These are phyloP conservation scores for Pestalotiopsis sp. DNA, from an alignment of 2,329 filamentous ascomycete species.

Conservation along the genomic window DNA sequence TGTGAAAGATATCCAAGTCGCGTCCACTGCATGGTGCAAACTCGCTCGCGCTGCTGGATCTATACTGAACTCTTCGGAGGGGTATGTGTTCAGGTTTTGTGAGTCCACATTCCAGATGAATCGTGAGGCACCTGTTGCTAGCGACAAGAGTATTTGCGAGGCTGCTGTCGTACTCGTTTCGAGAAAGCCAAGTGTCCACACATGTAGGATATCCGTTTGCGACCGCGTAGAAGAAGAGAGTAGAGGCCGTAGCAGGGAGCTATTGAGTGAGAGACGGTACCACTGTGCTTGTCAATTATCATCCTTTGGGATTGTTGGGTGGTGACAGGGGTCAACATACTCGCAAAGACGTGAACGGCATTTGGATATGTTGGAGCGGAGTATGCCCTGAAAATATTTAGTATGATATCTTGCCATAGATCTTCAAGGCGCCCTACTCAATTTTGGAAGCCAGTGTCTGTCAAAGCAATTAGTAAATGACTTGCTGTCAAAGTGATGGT, in stretches of 20 bases:
- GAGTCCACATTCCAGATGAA: constrained; percentile 8
- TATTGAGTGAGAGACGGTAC: constrained; percentile 10
- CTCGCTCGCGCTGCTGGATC: constrained; percentile 1
- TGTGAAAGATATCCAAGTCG: constrained; percentile 9
- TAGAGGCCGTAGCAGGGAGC: neutral
- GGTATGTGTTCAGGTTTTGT: neutral
- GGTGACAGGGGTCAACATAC: neutral
- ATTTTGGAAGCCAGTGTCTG: constrained; percentile 1
- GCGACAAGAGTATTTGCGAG: constrained; percentile 5
- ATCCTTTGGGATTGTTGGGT: neutral
- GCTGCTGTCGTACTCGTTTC: constrained; percentile 9
- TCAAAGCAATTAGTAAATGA: neutral
- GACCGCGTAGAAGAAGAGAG: constrained; percentile 9
- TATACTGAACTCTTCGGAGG: neutral
- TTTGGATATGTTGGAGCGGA: neutral
- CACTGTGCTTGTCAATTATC: neutral
- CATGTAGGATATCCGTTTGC: neutral
- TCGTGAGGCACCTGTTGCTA: neutral
- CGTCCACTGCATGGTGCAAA: constrained; percentile 9
- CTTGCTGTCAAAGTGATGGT: neutral
- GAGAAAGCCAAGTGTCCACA: constrained; percentile 6
- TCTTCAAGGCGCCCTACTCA: neutral
- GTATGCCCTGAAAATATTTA: neutral
- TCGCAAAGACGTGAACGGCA: constrained; percentile 14
- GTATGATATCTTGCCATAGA: neutral